These are phyloP conservation scores for Hirschfeldia incana DNA, from an alignment of 345 rosid genomes.

Conservation along the genomic window DNA sequence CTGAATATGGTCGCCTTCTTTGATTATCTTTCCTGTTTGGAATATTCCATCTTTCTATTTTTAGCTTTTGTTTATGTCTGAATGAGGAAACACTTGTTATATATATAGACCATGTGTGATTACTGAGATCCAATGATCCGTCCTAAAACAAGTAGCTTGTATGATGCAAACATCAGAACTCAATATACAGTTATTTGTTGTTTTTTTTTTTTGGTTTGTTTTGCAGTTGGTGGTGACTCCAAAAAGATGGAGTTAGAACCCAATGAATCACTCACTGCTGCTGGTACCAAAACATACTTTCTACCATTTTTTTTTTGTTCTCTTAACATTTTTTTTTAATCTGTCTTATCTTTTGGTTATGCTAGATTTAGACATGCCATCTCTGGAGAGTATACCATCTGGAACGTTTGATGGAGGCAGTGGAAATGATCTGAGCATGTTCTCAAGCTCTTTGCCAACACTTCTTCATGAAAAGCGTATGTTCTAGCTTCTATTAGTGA, in stretches of 20 bases:
- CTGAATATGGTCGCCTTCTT: constrained; percentile 3
- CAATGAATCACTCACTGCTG: constrained; percentile 35
- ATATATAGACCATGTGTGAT: not conserved
- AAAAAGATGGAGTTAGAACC: constrained; percentile 53
- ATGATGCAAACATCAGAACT: constrained; percentile 2
- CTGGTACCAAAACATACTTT: constrained; percentile 20
- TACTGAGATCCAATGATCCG: constrained; percentile 3
- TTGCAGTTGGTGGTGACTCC: constrained; percentile 33
- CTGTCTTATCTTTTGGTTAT: not conserved
- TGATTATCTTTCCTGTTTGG: constrained; percentile 1
- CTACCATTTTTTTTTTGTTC: not conserved
- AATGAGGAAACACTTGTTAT: not conserved
- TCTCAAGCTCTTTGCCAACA: constrained; percentile 85
- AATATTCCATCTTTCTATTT: not conserved
- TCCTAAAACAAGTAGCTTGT: not conserved
- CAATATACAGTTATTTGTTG: not conserved
- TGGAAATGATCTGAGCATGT: constrained; percentile 63
- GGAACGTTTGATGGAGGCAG: constrained; percentile 46
- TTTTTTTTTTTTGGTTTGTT: constrained; percentile 7
- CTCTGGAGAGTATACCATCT: constrained; percentile 47
- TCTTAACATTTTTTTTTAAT: not conserved
- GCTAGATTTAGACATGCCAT: constrained; percentile 28
- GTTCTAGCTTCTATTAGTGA: not conserved
- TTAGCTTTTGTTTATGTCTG: constrained; percentile 14
- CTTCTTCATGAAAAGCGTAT: constrained; percentile 76